Evolutionary conservation across 768 basidiomycete species (phyloP), one percentile per base, ranked within the genome.

Genomic region (Lentinula sp.): DNA sequence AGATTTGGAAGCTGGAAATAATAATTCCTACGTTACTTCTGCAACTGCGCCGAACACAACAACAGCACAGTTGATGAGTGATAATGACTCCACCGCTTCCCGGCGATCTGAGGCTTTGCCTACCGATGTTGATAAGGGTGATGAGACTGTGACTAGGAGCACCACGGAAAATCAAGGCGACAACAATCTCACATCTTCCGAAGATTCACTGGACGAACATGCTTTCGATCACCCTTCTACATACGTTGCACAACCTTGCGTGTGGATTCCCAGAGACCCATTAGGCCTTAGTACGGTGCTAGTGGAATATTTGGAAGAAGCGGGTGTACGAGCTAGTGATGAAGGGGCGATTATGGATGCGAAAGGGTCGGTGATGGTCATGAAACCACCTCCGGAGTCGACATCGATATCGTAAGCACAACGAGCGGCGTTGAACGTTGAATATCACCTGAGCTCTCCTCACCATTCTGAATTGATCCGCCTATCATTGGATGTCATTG

Each of bases 211-310:
- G 13, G 72, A 78, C 57, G 74, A 75, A 33, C 77, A 80, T 66
- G 79, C 78, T 2, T 81, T 80, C 61, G 77, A 79, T 63, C 79
- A 80, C 64, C 80, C 78, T 18, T 80, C 78, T 28, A 78, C 74
- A 15, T 81, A 81, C 65, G 71, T 73, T 8, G 71, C 76, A 23
- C 79, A 80, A 62, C 68, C 72, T 13, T 81, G 77, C 74, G 77
- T 82, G 35, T 80, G 79, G 79, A 69, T 82, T 53, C 78, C 79
- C 4, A 71, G 71, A 57, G 79, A 80, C 65, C 62, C 59, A 20
- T 68, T 81, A 5, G 79, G 80, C 0, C 66, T 81, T 57, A 80
- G 79, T 63, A 63, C 68, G 54, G 39, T 79, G 39, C 56, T 81
- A 54, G 71, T 71, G 36, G 62, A 66, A 7, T 77, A 81, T 46